Evolutionary conservation across 2,329 filamentous ascomycete genomes (phyloP).

Genomic region (Fusarium illudens): DNA sequence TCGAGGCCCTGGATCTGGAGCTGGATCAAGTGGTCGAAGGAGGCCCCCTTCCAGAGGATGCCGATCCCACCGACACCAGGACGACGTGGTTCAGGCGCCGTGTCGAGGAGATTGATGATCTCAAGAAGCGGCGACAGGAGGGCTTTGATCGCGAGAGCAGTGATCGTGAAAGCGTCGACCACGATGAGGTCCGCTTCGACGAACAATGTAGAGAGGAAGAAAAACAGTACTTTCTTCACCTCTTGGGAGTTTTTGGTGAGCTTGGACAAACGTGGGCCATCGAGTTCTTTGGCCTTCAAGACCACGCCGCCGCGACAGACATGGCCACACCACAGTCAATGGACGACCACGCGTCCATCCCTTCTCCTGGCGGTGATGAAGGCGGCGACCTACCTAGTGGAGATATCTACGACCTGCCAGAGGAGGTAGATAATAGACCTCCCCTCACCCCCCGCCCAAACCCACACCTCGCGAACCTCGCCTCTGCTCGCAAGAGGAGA

Average conservation of each 20-base stretch:
- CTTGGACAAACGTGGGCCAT: neutral
- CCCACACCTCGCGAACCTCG: neutral
- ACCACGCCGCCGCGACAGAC: neutral
- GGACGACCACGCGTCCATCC: neutral
- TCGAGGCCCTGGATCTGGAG: neutral
- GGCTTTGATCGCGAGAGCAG: neutral
- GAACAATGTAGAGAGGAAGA: neutral
- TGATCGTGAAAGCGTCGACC: neutral
- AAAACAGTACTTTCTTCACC: neutral
- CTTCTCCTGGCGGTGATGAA: neutral
- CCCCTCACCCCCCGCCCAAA: neutral
- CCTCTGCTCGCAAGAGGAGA: neutral
- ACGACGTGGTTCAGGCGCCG: neutral
- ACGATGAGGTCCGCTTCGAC: neutral
- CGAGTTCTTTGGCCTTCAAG: neutral
- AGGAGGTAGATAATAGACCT: neutral
- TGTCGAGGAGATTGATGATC: neutral
- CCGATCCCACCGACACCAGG: neutral
- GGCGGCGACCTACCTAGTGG: neutral
- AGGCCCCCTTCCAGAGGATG: neutral
- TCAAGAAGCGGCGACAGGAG: neutral
- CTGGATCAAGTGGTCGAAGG: neutral
- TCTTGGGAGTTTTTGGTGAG: neutral
- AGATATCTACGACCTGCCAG: neutral
- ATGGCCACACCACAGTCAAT: neutral